Base-by-base conservation (phyloP, 257 asterid species). In the Buddleja alternifolia region DNA sequence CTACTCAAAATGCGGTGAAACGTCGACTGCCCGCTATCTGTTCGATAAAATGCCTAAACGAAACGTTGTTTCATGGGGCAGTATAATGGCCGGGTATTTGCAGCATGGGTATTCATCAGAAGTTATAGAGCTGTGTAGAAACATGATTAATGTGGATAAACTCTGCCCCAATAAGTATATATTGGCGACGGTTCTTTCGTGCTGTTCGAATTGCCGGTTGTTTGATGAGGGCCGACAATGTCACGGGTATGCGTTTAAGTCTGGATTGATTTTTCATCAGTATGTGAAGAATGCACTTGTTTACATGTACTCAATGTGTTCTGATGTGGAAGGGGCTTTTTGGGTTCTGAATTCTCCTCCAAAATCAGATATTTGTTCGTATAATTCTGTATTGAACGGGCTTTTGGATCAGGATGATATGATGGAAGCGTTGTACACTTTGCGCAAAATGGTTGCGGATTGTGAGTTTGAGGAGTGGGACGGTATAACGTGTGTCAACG, bases 201-300 rank as follows among this genome's bases (percentile, higher is more conserved):
- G 82, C 8, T 88, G 96, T 63, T 83, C 98, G 11, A 76, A 67
- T 20, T 53, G 72, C 29, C 82, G 88, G 53, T 81, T 85, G 75
- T 53, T 85, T 66, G 80, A 73, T 8, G 87, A 80, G 77, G 98
- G 98, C 67, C 76, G 12, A 19, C 95, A 90, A 50, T 93, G 85
- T 64, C 97, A 93, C 56, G 95, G 89, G 39, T 82, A 82, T 73
- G 97, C 86, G 0, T 45, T 90, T 73, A 88, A 83, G 40, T 84
- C 93, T 45, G 96, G 96, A 7, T 73, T 90, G 81, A 47, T 84
- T 46, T 88, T 78, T 67, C 85, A 88, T 69, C 86, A 40, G 58
- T 86, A 79, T 58, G 96, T 93, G 46, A 90, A 82, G 60, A 93
- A 93, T 78, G 89, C 87, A 17, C 83, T 93, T 47, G 76, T 90